phyloP scores from a whole-genome alignment of 2,329 filamentous ascomycete genomes.

The Chrysoporthe cubensis region DNA sequence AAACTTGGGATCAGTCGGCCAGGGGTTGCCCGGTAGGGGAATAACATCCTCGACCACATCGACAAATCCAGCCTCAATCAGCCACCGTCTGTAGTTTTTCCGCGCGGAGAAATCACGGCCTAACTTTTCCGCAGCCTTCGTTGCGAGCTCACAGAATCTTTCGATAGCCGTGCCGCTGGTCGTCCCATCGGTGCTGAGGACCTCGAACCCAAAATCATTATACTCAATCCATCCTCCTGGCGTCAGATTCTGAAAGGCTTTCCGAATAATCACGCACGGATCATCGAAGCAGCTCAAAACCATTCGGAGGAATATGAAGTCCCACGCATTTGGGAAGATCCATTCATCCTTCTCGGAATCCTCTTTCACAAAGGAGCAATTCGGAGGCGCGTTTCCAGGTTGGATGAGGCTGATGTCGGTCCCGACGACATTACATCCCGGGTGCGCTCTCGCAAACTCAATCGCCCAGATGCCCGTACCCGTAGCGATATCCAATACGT shows the following conservation, averaged over 20 bases:
- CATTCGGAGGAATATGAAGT: conserved; percentile 56
- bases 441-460: conserved; percentile 47
- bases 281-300: conserved; percentile 55
- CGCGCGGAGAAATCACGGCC: conserved; percentile 31
- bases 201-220: conserved; percentile 32
- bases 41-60: conserved; percentile 35
- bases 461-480: conserved; percentile 55
- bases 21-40: conserved; percentile 13
- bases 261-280: conserved; percentile 49
- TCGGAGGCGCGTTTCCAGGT: conserved; percentile 47
- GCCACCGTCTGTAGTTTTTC: conserved; percentile 33
- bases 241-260: conserved; percentile 46
- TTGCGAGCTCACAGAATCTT: too few species aligned
- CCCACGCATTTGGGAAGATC: conserved; percentile 50
- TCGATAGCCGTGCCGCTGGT: too few species aligned
- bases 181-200: too few species aligned
- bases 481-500: conserved; percentile 52
- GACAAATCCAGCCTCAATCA: conserved; percentile 37
- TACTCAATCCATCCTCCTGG: conserved; percentile 46
- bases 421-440: conserved; percentile 42
- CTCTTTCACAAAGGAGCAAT: conserved; percentile 58
- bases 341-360: conserved; percentile 53
- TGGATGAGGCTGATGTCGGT: conserved; percentile 53
- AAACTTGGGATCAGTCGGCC: too few species aligned
- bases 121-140: too few species aligned